Evolutionary conservation across 2,329 filamentous ascomycete genomes (phyloP).

Genomic region (Aspergillus sp.): DNA sequence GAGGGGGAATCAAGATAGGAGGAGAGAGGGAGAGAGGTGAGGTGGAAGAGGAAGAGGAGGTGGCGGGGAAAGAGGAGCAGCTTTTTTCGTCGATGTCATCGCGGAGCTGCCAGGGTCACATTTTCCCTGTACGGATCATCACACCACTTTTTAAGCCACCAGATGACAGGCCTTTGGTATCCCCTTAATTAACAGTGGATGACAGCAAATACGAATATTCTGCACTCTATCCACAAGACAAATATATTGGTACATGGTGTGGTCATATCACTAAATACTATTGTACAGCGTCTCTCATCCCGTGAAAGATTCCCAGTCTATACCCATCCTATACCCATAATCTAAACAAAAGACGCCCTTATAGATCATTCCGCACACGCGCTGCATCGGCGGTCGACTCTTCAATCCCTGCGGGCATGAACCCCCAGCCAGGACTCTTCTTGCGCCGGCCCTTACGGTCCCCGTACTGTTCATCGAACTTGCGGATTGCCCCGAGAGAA

Average conservation of each 20-base stretch:
- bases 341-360: neutral
- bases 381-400: conserved; percentile 36
- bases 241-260: neutral
- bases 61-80: conserved; percentile 9
- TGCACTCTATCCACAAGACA: neutral
- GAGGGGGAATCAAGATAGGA: neutral
- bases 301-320: neutral
- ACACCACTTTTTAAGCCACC: neutral
- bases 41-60: neutral
- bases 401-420: conserved; percentile 38
- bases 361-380: conserved; percentile 39
- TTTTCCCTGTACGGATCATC: neutral
- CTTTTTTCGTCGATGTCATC: conserved; percentile 15
- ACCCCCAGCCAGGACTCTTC: conserved; percentile 55
- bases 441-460: conserved; percentile 69
- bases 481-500: conserved; percentile 78
- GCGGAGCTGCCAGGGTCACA: neutral
- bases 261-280: conserved; percentile 1
- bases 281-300: neutral
- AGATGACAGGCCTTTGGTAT: too few relatives aligned
- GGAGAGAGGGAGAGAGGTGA: neutral
- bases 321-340: neutral
- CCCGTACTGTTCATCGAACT: conserved; percentile 95
- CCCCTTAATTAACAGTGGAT: too few relatives aligned
- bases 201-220: neutral